Evolutionary conservation across 352 stramenopile genomes (phyloP), one percentile per base, ranked within the genome.

Genomic region (Phytophthora pseudosyringae): DNA sequence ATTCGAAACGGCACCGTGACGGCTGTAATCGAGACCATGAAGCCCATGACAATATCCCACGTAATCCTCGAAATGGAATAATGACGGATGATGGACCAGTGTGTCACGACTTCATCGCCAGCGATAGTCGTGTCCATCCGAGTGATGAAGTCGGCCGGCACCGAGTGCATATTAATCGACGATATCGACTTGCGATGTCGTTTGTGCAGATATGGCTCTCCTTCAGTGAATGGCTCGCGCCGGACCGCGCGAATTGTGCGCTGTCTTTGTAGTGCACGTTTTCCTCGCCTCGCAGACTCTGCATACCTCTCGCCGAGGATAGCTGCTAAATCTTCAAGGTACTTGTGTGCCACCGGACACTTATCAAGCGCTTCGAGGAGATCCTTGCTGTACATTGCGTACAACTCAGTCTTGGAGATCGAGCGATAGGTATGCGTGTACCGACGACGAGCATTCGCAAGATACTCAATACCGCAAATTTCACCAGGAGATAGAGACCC

Each of bases 381-480:
- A 33, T 91, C 85, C 0, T 60, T 66, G 36, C 71, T 90, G 60
- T 89, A 86, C 40, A 93, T 84, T 12, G 84, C 65, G 44, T 86
- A 91, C 25, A 93, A 15, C 32, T 93, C 82, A 2, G 79, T 87
- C 57, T 93, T 93, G 1, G 71, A 69, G 5, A 79, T 72, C 1
- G 82, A 83, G 3, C 83, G 69, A 47, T 89, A 93, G 1, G 84
- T 89, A 58, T 91, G 82, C 1, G 71, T 77, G 32, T 93, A 93
- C 11, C 84, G 64, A 32, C 80, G 71, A 29, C 75, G 75, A 9
- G 59, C 35, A 4, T 74, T 76, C 1, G 90, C 72, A n/a, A 93
- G 68, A 44, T 90, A 90, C 52, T 93, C 84, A 38, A 93, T 85
- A 3, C 81, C 84, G 43, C 85, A 94, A 59, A 94, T 92, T 40